Percentiles rank a stretch among this genome's conserved stretches.
Evolutionary conservation across 2,329 filamentous ascomycete genomes (phyloP).

Genomic region (Dothidotthia symphoricarpi): DNA sequence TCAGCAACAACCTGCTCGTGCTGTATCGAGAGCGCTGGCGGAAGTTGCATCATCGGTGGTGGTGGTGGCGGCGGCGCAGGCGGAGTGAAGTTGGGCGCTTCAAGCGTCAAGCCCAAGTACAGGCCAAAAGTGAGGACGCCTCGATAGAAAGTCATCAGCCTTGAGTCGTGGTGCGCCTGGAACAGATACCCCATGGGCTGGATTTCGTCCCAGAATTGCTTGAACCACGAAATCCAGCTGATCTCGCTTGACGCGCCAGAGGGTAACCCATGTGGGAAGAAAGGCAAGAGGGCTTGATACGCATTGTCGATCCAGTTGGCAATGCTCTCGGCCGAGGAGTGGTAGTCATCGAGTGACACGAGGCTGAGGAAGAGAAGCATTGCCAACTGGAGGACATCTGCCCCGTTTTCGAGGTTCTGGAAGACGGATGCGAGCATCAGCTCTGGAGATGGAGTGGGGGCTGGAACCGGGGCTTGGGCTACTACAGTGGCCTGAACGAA

Average conservation of each 20-base stretch:
- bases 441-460: neutral
- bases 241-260: neutral
- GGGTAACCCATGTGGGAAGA: constrained; percentile 1
- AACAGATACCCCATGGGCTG: too few species aligned
- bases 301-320: neutral
- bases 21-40: too few species aligned
- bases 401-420: neutral
- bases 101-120: neutral
- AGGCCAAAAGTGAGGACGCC: neutral
- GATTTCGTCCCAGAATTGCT: constrained; percentile 1
- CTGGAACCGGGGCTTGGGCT: neutral
- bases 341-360: neutral
- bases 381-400: neutral
- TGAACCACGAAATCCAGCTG: neutral
- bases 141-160: too few species aligned
- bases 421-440: neutral
- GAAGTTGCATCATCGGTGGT: too few species aligned
- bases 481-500: neutral
- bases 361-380: constrained; percentile 1
- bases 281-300: neutral
- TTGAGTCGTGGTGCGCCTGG: too few species aligned
- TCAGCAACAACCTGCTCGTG: too few species aligned
- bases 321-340: neutral
- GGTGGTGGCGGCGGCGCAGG: neutral
- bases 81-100: neutral